Evolutionary conservation across 371 early-diverging fungal species (phyloP).

Genomic region (Smittium culicis): DNA sequence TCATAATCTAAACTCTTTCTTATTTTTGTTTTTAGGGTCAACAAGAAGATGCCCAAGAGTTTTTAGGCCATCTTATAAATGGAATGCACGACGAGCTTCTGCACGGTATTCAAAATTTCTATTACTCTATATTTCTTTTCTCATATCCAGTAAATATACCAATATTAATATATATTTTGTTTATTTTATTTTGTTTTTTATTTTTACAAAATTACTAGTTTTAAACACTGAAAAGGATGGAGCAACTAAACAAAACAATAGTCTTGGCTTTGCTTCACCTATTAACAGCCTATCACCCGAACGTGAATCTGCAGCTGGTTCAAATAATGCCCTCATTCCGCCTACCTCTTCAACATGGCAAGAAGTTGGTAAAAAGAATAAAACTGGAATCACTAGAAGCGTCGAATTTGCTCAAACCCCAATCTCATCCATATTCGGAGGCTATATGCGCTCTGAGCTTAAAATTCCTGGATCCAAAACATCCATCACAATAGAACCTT

Average conservation of each 20-base stretch:
- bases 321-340: background rate
- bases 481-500: constrained; percentile 72
- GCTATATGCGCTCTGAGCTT: constrained; percentile 61
- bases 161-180: too few species aligned
- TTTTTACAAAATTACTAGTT: background rate
- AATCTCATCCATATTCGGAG: constrained; percentile 76
- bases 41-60: constrained; percentile 96
- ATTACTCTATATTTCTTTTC: background rate
- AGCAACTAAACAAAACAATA: background rate
- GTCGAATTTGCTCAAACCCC: constrained; percentile 35
- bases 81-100: constrained; percentile 80
- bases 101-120: constrained; percentile 4
- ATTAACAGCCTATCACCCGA: background rate
- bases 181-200: background rate
- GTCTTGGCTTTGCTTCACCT: background rate
- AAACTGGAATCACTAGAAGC: constrained; percentile 22
- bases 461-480: constrained; percentile 59
- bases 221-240: background rate
- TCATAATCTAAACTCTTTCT: background rate
- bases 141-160: too few species aligned
- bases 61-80: constrained; percentile 79
- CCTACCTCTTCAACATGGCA: constrained; percentile 45
- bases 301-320: background rate
- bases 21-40: constrained; percentile 46
- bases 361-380: constrained; percentile 80